A percentile compares a stretch with the other conserved stretches of the same genome.
Conservation (phyloP, 371 early-diverging fungal genomes). For the Syncephalis plumigaleata region DNA sequence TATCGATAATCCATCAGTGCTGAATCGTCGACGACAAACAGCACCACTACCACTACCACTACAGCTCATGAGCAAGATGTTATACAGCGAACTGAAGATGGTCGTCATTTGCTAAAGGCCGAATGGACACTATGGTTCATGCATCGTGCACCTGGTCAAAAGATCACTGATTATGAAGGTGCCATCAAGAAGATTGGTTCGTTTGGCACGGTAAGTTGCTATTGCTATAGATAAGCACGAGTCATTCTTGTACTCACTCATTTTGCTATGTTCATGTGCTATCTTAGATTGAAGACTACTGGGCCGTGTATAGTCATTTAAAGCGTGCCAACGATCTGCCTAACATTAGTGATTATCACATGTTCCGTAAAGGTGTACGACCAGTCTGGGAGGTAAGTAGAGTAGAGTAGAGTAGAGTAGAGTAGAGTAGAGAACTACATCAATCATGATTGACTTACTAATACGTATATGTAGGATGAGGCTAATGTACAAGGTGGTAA, state of each 20-base stretch:
- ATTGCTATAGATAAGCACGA: background rate
- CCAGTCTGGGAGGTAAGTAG: constrained; percentile 90
- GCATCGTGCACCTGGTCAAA: constrained; percentile 74
- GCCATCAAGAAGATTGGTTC: constrained; percentile 73
- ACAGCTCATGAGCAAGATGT: no score
- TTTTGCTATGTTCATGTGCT: no score
- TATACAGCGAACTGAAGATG: no score
- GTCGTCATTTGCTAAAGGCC: background rate
- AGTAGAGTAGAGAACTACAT: background rate
- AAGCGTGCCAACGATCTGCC: constrained; percentile 75
- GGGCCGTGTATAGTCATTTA: constrained; percentile 78
- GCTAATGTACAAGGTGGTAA: constrained; percentile 90
- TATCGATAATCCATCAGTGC: no score
- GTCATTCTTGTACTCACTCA: no score
- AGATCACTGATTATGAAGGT: constrained; percentile 72
- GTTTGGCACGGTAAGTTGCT: constrained; percentile 46
- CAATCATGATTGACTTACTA: background rate
- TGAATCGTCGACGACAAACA: no score
- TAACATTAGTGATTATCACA: constrained; percentile 81
- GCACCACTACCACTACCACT: no score
- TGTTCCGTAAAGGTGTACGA: constrained; percentile 89
- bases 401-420: background rate
- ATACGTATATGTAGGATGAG: no score
- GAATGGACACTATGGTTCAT: constrained; percentile 83
- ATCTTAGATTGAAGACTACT: constrained; percentile 75